Evolutionary conservation across 1,284 basidiomycete genomes (phyloP).

Genomic region (Ceratobasidium sp.): DNA sequence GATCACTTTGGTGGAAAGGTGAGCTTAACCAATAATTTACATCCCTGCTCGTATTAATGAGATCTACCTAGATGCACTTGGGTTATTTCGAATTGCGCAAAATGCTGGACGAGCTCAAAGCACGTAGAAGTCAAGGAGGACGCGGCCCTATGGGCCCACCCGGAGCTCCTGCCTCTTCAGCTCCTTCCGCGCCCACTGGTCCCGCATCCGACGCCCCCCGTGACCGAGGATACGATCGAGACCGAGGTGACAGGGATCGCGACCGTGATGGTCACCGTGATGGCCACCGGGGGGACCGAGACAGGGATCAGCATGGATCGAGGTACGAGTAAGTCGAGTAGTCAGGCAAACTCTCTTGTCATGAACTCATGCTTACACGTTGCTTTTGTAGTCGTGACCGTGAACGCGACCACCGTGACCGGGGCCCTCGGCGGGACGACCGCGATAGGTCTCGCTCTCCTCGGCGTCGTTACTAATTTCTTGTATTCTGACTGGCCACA

Average conservation of each 20-base stretch:
- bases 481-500: background rate
- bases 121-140: slow-evolving; percentile 79
- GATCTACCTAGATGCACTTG: slow-evolving; percentile 84
- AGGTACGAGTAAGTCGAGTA: slow-evolving; percentile 74
- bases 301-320: slow-evolving; percentile 66
- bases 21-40: slow-evolving; percentile 49
- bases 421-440: slow-evolving; percentile 69
- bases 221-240: slow-evolving; percentile 55
- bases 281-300: slow-evolving; percentile 43
- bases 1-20: slow-evolving; percentile 99
- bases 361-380: background rate
- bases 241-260: slow-evolving; percentile 56
- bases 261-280: slow-evolving; percentile 47
- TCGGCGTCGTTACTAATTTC: slow-evolving; percentile 56
- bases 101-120: slow-evolving; percentile 88
- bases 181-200: slow-evolving; percentile 55
- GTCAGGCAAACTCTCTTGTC: background rate
- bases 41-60: background rate
- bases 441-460: slow-evolving; percentile 83
- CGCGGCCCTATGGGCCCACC: slow-evolving; percentile 56
- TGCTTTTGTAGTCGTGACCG: slow-evolving; percentile 18
- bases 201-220: slow-evolving; percentile 48
- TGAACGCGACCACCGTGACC: slow-evolving; percentile 29
- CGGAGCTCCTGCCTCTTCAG: slow-evolving; percentile 46
- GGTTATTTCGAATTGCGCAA: slow-evolving; percentile 98